A percentile compares a stretch with the other conserved stretches of the same genome.
phyloP scores from a whole-genome alignment of 331 rosid species.

The Erythrophleum ivorense region DNA sequence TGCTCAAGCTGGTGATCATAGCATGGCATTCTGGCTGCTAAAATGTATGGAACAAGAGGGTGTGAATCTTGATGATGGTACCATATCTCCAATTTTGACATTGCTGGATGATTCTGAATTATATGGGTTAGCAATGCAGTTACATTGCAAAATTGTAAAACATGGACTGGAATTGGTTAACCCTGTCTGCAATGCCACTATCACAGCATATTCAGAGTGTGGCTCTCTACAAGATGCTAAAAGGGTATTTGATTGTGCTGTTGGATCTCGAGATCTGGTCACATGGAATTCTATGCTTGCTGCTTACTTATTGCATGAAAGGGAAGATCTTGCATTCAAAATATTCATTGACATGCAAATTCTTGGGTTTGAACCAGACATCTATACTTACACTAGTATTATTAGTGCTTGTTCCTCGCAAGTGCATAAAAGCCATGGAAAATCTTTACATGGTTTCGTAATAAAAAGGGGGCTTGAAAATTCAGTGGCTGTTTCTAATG shows the following conservation, averaged over 20 bases:
- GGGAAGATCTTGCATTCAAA: slow-evolving; percentile 59
- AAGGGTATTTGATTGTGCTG: slow-evolving; percentile 60
- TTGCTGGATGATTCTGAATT: slow-evolving; percentile 64
- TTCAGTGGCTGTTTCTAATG: slow-evolving; percentile 72
- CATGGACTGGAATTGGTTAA: slow-evolving; percentile 57
- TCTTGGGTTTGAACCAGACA: slow-evolving; percentile 73
- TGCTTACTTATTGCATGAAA: slow-evolving; percentile 62
- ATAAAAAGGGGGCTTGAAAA: slow-evolving; percentile 70
- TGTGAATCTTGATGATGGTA: slow-evolving; percentile 65
- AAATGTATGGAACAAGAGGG: slow-evolving; percentile 65
- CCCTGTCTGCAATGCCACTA: slow-evolving; percentile 66
- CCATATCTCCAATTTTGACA: slow-evolving; percentile 78
- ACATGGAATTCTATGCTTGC: slow-evolving; percentile 86
- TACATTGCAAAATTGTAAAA: slow-evolving; percentile 71
- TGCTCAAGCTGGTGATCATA: slow-evolving; percentile 55
- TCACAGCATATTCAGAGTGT: slow-evolving; percentile 77
- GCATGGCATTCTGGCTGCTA: slow-evolving; percentile 55
- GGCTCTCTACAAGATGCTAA: slow-evolving; percentile 66
- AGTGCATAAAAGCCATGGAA: slow-evolving; percentile 52
- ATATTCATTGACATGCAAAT: slow-evolving; percentile 67
- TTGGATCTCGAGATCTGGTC: slow-evolving; percentile 58
- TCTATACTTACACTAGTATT: slow-evolving; percentile 73
- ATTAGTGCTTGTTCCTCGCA: slow-evolving; percentile 58
- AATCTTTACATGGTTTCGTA: slow-evolving; percentile 70
- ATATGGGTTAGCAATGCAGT: slow-evolving; percentile 50